Evolutionary conservation across 2,329 filamentous ascomycete genomes (phyloP), one percentile per base, ranked within the genome.

Genomic region (Fusarium gaditjirri): DNA sequence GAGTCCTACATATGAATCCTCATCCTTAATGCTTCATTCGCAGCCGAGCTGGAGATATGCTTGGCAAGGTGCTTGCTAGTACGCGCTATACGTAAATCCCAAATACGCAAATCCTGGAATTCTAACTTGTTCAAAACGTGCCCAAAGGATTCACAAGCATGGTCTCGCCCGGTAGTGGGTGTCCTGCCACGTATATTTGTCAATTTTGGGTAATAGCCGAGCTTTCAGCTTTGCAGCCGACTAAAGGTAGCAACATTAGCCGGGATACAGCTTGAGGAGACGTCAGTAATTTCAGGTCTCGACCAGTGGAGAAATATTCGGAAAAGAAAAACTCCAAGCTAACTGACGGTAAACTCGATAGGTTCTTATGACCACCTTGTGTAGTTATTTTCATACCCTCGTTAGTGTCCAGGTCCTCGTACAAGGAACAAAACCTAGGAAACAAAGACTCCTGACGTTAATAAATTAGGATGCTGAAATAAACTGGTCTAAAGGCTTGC

Each of bases 61-160:
- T 2, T 27, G 29, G 21, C 14, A 5, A 27, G 8, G 25, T 33
- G 47, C 38, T 33, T 49, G 13, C 0, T 33, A 16, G 8, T 21
- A 47, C 35, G 11, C 29, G 39, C 29, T 19, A 56, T 65, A 14
- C 39, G 46, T 13, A 64, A 62, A 64, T 29, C 13, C 33, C 4
- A 49, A 43, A 65, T 65, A 58, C 60, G 49, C n/a, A 57, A 65
- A 65, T 49, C 29, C 17, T 46, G 12, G 2, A 1, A 11, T 29
- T 29, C 1, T 25, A 4, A 25, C n/a, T 61, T 21, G 43, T 21
- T 2, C n/a, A 11, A 29, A 36, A n/a, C 29, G 12, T 25, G 0
- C 4, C 10, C 4, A 9, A 0, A 38, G n/a, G 13, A 29, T 41
- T 33, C 31, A 38, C 38, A 39, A 44, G 12, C 29, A 43, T 14